Evolutionary conservation across 306 rosid genomes (phyloP).

Genomic region (Lathyrus sativus): DNA sequence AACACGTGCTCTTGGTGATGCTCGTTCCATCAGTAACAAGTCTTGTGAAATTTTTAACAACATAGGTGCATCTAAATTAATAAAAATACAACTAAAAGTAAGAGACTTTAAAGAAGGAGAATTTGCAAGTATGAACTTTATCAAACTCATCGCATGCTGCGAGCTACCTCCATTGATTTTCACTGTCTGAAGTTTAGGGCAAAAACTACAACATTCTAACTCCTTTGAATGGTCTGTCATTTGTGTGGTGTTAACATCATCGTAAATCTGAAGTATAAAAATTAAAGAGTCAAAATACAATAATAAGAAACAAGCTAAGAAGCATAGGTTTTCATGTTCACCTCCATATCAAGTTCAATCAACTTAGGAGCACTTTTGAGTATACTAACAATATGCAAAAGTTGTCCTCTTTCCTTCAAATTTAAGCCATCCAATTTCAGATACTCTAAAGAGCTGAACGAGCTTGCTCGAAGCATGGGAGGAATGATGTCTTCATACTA

Average conservation of each 20-base stretch:
- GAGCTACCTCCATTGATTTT: background rate
- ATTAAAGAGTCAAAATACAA: background rate
- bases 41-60: constrained; percentile 10
- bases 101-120: constrained; percentile 23
- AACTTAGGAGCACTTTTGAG: background rate
- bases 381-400: background rate
- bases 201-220: background rate
- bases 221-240: background rate
- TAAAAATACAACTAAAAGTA: background rate
- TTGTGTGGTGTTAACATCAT: background rate
- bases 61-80: background rate
- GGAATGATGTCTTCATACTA: constrained; percentile 5
- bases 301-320: background rate
- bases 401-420: background rate
- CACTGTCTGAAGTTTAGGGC: constrained; percentile 14
- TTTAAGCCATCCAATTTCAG: background rate
- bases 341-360: constrained; percentile 7
- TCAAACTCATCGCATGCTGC: background rate
- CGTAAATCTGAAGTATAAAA: background rate
- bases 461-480: background rate
- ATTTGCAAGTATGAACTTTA: constrained; percentile 13
- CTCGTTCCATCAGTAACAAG: constrained; percentile 9
- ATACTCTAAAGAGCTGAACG: background rate
- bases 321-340: constrained; percentile 10
- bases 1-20: constrained; percentile 20